A percentile compares a stretch with the other conserved stretches of the same genome.
These are phyloP conservation scores for Ampelomyces quisqualis DNA, from an alignment of 2,329 filamentous ascomycete species.

Conservation along the genomic window DNA sequence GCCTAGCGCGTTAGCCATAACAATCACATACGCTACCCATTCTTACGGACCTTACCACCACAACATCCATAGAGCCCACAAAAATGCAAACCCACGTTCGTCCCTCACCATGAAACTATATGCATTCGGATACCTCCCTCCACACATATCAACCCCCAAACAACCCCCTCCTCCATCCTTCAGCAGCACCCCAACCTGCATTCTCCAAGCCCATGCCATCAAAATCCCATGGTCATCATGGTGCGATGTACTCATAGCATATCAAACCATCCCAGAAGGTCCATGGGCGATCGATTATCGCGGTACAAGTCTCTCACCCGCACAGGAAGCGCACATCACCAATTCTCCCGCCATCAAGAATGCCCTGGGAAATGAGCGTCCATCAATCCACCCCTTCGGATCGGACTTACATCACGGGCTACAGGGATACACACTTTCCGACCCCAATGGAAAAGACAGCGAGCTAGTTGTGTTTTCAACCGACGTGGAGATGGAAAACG, in stretches of 20 bases:
- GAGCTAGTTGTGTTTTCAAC: slow-evolving; percentile 14
- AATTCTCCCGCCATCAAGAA: no score
- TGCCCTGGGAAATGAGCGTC: no score
- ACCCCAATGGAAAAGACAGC: neutral
- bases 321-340: slow-evolving; percentile 10
- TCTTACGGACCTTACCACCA: no score
- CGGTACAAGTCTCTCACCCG: slow-evolving; percentile 18
- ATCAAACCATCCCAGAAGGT: neutral
- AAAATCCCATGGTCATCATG: slow-evolving; percentile 35
- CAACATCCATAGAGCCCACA: no score
- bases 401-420: slow-evolving; percentile 23
- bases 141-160: no score
- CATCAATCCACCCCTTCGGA: slow-evolving; percentile 29
- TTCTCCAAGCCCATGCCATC: slow-evolving; percentile 6
- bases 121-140: no score
- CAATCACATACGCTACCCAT: no score
- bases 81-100: no score
- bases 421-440: slow-evolving; percentile 14
- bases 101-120: no score
- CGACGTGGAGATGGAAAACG: slow-evolving; percentile 7
- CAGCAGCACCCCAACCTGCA: neutral
- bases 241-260: slow-evolving; percentile 29
- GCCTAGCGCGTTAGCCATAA: no score
- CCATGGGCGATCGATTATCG: slow-evolving; percentile 15
- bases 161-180: no score